Percentiles rank a stretch among this genome's conserved stretches.
phyloP scores from a whole-genome alignment of 1,284 basidiomycete species.

The Tilletia setariae region DNA sequence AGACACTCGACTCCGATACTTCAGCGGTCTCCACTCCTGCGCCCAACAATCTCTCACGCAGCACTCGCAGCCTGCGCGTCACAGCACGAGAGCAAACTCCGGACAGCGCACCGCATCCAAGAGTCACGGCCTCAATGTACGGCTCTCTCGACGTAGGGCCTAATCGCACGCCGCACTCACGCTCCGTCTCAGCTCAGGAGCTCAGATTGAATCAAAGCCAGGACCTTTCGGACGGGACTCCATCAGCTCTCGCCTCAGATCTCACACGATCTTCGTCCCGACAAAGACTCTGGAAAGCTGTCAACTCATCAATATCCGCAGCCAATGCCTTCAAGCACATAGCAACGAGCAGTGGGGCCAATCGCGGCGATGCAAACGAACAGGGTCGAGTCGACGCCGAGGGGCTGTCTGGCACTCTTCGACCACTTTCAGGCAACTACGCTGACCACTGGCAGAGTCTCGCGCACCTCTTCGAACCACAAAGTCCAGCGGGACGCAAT shows the following conservation, averaged over 20 bases:
- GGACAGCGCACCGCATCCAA: no score
- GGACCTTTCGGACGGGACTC: no score
- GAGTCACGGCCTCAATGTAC: not conserved
- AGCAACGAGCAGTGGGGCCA: not conserved
- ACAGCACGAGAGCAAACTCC: no score
- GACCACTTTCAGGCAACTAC: conserved; percentile 30
- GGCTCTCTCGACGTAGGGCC: not conserved
- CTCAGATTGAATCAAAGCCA: not conserved
- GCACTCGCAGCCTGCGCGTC: no score
- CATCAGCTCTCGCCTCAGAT: not conserved
- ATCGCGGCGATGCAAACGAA: conserved; percentile 20
- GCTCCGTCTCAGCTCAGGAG: not conserved
- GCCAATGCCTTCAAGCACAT: conserved; percentile 7
- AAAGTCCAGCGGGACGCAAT: conserved; percentile 14
- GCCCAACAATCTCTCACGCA: no score
- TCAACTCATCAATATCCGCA: conserved; percentile 9
- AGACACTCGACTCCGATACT: no score
- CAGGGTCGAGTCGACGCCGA: conserved; percentile 36
- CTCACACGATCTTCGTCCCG: not conserved
- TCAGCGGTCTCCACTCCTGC: no score
- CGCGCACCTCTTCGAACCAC: conserved; percentile 35
- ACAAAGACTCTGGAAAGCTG: conserved; percentile 15
- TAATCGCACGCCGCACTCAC: not conserved
- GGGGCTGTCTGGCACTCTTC: conserved; percentile 34
- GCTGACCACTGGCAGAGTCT: conserved; percentile 42